phyloP scores from a whole-genome alignment of 495 filamentous ascomycete genomes.

The Hypoxylon perforatum region DNA sequence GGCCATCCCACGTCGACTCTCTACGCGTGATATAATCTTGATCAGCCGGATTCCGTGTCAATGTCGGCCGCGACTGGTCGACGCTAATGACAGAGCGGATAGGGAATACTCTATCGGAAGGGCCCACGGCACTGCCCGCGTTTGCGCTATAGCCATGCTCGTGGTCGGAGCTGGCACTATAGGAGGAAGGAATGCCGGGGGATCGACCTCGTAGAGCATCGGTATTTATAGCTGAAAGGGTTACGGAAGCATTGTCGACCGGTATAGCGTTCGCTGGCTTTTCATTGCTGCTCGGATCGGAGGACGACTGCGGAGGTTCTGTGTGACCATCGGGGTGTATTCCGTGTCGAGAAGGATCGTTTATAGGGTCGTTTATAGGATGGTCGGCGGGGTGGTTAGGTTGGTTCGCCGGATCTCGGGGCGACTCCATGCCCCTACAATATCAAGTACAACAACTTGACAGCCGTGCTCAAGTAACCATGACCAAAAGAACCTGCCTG shows the following conservation, averaged over 20 bases:
- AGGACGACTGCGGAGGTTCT: constrained; percentile 9
- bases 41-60: constrained; percentile 46
- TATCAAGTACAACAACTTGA: constrained; percentile 25
- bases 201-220: constrained; percentile 10
- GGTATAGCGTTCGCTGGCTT: constrained; percentile 4
- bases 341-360: constrained; percentile 1
- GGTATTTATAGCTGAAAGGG: constrained; percentile 3
- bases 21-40: constrained; percentile 43
- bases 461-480: constrained; percentile 24
- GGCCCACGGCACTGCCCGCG: constrained; percentile 41
- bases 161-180: constrained; percentile 39
- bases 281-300: neutral
- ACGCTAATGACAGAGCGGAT: constrained; percentile 85
- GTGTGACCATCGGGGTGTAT: constrained; percentile 7
- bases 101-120: constrained; percentile 79
- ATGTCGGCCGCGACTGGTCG: constrained; percentile 58
- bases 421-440: constrained; percentile 30
- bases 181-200: constrained; percentile 39
- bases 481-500: neutral
- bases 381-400: constrained; percentile 3
- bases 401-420: constrained; percentile 13
- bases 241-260: neutral
- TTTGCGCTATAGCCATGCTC: constrained; percentile 38
- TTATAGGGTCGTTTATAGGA: neutral
- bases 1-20: constrained; percentile 43